Conservation (phyloP, 768 basidiomycete species). For the Suillus discolor region DNA sequence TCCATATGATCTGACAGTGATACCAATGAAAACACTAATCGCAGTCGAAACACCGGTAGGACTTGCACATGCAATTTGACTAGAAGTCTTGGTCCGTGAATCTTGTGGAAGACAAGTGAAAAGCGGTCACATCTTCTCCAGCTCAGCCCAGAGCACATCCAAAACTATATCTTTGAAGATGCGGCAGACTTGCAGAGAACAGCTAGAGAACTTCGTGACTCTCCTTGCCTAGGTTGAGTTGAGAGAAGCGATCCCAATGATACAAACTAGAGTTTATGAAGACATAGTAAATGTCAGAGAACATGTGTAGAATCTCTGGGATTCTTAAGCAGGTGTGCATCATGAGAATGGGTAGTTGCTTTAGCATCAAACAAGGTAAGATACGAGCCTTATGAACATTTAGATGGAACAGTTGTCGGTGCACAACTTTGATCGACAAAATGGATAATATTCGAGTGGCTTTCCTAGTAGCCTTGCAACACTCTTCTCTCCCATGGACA, state of each 20-base stretch:
- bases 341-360: background rate
- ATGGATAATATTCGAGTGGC: background rate
- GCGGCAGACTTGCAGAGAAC: constrained; percentile 9
- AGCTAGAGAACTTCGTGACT: background rate
- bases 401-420: background rate
- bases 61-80: background rate
- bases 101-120: background rate
- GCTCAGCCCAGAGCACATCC: constrained; percentile 16
- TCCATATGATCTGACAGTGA: background rate
- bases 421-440: background rate
- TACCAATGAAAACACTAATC: background rate
- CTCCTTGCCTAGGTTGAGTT: background rate
- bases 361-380: background rate
- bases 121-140: constrained; percentile 4
- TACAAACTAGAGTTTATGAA: background rate
- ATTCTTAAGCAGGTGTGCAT: background rate
- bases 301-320: background rate
- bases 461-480: background rate
- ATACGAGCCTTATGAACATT: background rate
- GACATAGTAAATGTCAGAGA: background rate
- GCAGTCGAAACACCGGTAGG: background rate
- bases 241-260: background rate
- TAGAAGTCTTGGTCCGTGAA: background rate
- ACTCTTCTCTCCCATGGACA: background rate
- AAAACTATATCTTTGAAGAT: constrained; percentile 20